Evolutionary conservation across 2,329 filamentous ascomycete species (phyloP).

Genomic region (Clonostachys rosea): DNA sequence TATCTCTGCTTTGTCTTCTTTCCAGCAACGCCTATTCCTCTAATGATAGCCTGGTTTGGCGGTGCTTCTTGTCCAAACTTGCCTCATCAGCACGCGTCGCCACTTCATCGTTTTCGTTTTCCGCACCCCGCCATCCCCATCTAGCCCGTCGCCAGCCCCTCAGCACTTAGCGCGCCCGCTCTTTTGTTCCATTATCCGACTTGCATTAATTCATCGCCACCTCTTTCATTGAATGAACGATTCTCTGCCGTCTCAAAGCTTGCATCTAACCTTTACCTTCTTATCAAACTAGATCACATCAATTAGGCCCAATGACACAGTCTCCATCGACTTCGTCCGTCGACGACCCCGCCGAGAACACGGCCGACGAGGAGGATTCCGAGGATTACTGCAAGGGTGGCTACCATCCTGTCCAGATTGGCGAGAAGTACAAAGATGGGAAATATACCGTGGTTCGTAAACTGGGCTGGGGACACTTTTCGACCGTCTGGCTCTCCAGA

Average conservation of each 20-base stretch:
- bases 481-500: constrained; percentile 82
- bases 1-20: too few species aligned
- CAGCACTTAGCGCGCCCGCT: too few species aligned
- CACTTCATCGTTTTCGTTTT: too few species aligned
- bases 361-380: constrained; percentile 96
- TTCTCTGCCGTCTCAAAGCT: neutral
- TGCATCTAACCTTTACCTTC: neutral
- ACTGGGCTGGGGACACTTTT: constrained; percentile 97
- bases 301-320: constrained; percentile 57
- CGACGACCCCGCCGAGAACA: constrained; percentile 84
- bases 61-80: too few species aligned
- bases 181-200: too few species aligned
- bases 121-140: too few species aligned
- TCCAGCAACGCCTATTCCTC: too few species aligned
- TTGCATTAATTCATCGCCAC: too few species aligned
- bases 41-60: too few species aligned
- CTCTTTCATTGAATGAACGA: neutral
- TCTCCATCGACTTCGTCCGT: constrained; percentile 76
- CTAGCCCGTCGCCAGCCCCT: too few species aligned
- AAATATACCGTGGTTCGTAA: constrained; percentile 96
- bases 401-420: constrained; percentile 91
- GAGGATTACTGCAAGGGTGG: constrained; percentile 99
- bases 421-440: constrained; percentile 96
- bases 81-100: too few species aligned
- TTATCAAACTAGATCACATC: constrained; percentile 39